Percentiles rank a stretch among this genome's conserved stretches.
Evolutionary conservation across 202 grass and related monocot species (phyloP).

Genomic region (Digitaria exilis): DNA sequence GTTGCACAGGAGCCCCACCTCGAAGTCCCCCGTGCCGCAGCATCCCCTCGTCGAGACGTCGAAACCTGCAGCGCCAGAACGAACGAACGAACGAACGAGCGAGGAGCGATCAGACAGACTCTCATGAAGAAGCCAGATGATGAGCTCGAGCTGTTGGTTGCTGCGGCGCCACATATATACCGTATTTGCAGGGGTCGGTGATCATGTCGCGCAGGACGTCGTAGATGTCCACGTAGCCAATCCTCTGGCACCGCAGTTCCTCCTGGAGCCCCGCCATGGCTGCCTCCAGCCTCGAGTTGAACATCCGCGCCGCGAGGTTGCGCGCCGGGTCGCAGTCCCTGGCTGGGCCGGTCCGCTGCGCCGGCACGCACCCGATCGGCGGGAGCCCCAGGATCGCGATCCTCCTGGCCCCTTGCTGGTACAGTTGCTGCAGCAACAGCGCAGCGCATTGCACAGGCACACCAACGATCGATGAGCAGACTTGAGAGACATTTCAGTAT

Average conservation of each 20-base stretch:
- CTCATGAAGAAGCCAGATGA: no score
- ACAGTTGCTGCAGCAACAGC: conserved; percentile 31
- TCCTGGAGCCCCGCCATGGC: neutral
- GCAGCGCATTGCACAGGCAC: no score
- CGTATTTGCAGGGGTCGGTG: conserved; percentile 36
- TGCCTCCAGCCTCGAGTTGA: conserved; percentile 39
- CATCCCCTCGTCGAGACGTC: conserved; percentile 43
- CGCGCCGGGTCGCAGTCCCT: conserved; percentile 31
- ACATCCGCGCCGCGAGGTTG: conserved; percentile 37
- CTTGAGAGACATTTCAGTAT: neutral
- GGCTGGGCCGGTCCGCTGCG: conserved; percentile 45
- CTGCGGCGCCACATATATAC: neutral
- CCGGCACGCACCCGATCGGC: conserved; percentile 65
- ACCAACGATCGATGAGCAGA: neutral
- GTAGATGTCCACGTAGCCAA: conserved; percentile 55
- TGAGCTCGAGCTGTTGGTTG: neutral
- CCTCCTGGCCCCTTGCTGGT: conserved; percentile 41
- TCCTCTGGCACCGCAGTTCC: conserved; percentile 25
- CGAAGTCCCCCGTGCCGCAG: conserved; percentile 38
- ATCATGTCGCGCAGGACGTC: conserved; percentile 43
- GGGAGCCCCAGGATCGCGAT: conserved; percentile 55
- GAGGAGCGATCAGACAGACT: no score
- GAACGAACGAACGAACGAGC: no score
- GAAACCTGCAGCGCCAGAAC: conserved; percentile 16
- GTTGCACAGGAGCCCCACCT: conserved; percentile 46